A percentile compares a stretch with the other conserved stretches of the same genome.
phyloP scores from a whole-genome alignment of 371 early-diverging fungal species.

The Mortierella polycephala region DNA sequence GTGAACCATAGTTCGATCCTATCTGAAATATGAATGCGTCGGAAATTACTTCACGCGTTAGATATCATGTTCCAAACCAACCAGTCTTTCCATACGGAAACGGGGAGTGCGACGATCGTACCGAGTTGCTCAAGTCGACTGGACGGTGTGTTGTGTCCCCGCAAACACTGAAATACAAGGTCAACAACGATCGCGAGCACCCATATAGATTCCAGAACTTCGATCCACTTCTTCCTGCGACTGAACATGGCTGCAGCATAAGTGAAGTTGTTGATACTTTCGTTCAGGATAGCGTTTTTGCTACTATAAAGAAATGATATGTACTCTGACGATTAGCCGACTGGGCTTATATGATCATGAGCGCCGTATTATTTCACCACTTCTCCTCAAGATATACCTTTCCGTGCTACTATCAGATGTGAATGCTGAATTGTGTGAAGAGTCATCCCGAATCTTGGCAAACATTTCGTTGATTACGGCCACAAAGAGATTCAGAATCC shows the following conservation, averaged over 20 bases:
- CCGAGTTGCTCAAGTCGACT: conserved; percentile 49
- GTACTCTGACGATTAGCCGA: no score
- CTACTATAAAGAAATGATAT: not conserved
- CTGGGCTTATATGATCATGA: not conserved
- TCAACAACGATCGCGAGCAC: conserved; percentile 60
- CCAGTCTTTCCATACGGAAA: no score
- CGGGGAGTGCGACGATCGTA: conserved; percentile 5
- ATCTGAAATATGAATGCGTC: conserved; percentile 23
- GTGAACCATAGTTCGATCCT: conserved; percentile 64
- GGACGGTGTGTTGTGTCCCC: conserved; percentile 56
- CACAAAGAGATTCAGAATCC: conserved; percentile 77
- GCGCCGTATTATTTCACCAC: not conserved
- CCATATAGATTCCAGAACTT: conserved; percentile 61
- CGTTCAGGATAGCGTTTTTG: conserved; percentile 26
- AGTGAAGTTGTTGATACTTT: conserved; percentile 35
- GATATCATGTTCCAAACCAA: not conserved
- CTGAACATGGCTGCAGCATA: conserved; percentile 17
- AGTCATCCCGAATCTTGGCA: conserved; percentile 76
- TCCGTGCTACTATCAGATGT: conserved; percentile 37
- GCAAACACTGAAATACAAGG: conserved; percentile 65
- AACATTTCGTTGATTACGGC: conserved; percentile 80
- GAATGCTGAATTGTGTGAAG: conserved; percentile 69
- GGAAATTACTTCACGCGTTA: not conserved
- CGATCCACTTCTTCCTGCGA: conserved; percentile 20
- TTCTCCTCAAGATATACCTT: not conserved